Base-by-base conservation (phyloP, 108 stramenopile species). In the Mediolabrus comicus region DNA sequence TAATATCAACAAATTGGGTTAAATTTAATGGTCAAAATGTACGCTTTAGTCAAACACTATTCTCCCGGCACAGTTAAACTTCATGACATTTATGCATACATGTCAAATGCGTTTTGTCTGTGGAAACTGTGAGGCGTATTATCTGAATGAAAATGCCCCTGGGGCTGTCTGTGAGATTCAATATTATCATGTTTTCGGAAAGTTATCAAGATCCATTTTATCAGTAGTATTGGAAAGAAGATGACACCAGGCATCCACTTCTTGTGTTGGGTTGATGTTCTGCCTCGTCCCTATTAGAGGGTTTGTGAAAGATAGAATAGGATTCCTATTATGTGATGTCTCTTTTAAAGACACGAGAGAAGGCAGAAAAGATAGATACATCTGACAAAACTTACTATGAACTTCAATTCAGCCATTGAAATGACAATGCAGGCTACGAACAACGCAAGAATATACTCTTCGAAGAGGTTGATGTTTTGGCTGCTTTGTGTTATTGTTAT, bases 361-460 rank as follows among this genome's bases (percentile, higher is more conserved):
- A 12, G 29, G n/a, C 31, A 6, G 29, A 33, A 22, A 57, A 17
- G 17, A 33, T 28, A 12, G 28, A 33, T 7, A 19, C n/a, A 33
- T n/a, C 10, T 29, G 28, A 29, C 25, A 31, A 4, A 32, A 16
- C 56, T 57, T 16, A 22, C 16, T 57, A 57, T 19, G 19, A 56
- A 57, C 10, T 32, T 57, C n/a, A 57, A 28, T 33, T 49, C 46
- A 3, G 46, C 46, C 46, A 49, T 49, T 8, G 46, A 49, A 22
- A 49, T 49, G 46, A 57, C 24, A 17, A 57, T 9, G 32, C 56
- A 57, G 24, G 56, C 56, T 17, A 57, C 56, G 31, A 57, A 32
- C 17, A 28, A 57, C 8, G 29, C 32, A 17, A 57, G n/a, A 17
- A 33, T 19, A 19, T 57, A 57, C 8, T 57, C 56, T 57, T 57